Conservation (phyloP, 306 rosid genomes). For the Quercus suber region DNA sequence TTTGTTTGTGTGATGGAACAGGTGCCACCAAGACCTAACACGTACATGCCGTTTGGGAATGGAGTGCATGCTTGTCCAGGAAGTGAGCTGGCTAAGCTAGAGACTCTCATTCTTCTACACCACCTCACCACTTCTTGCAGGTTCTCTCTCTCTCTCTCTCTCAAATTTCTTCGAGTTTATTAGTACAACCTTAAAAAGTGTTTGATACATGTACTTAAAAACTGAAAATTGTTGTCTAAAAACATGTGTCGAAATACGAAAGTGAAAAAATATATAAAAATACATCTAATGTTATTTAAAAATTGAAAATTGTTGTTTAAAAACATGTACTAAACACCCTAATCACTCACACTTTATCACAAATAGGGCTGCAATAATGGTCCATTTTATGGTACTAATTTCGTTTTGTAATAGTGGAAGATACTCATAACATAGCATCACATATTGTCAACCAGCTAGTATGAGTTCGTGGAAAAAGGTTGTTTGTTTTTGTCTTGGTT, state of each 20-base stretch:
- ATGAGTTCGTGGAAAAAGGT: not conserved
- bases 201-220: too few species aligned
- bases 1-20: conserved; percentile 38
- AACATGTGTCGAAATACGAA: fast-evolving
- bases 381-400: too few species aligned
- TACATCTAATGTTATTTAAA: too few species aligned
- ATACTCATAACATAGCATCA: too few species aligned
- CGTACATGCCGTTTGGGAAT: conserved; percentile 90
- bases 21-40: conserved; percentile 86
- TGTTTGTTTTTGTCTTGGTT: conserved; percentile 20
- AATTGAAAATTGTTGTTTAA: too few species aligned
- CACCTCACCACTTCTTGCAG: conserved; percentile 78
- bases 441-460: too few species aligned
- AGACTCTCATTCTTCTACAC: conserved; percentile 76
- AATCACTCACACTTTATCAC: too few species aligned
- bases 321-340: not conserved
- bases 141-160: conserved; percentile 13
- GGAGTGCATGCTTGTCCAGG: conserved; percentile 99
- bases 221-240: too few species aligned
- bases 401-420: too few species aligned
- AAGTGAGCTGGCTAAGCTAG: conserved; percentile 92
- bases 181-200: too few species aligned
- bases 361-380: too few species aligned
- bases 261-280: too few species aligned
- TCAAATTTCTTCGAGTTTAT: not conserved